Conservation (phyloP, 2,329 filamentous ascomycete genomes). For the Hypocreales sp. region DNA sequence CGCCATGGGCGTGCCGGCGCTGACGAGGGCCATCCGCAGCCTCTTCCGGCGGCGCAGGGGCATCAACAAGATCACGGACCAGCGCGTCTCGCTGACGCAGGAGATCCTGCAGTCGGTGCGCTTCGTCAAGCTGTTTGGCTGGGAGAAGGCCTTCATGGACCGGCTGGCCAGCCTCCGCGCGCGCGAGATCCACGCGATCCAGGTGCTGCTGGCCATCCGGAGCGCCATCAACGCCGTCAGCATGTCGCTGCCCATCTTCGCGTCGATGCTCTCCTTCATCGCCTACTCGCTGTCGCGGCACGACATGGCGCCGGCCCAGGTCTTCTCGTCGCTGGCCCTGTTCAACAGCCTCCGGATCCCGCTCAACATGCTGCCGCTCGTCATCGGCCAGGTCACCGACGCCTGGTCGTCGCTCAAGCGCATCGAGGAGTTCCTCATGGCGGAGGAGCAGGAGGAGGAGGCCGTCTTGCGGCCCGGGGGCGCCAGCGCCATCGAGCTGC, state of each 20-base stretch:
- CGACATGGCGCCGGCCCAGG: slow-evolving; percentile 52
- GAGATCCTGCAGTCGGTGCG: slow-evolving; percentile 83
- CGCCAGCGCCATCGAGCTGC: slow-evolving; percentile 56
- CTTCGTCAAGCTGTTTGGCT: slow-evolving; percentile 94
- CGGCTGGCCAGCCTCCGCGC: slow-evolving; percentile 59
- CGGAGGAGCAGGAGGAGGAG: slow-evolving; percentile 71
- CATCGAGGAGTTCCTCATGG: slow-evolving; percentile 75
- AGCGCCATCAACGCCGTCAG: slow-evolving; percentile 76
- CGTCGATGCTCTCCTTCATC: slow-evolving; percentile 90
- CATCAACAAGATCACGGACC: slow-evolving; percentile 91
- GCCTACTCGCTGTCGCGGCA: slow-evolving; percentile 57
- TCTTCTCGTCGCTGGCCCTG: slow-evolving; percentile 86
- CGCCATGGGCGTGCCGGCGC: slow-evolving; percentile 58
- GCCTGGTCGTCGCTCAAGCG: slow-evolving; percentile 73
- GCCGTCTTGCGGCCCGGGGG: slow-evolving; percentile 38
- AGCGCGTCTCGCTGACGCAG: slow-evolving; percentile 79
- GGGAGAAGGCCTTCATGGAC: slow-evolving; percentile 76
- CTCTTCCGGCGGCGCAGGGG: slow-evolving; percentile 58
- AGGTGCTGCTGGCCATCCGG: slow-evolving; percentile 65
- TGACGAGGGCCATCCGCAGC: slow-evolving; percentile 62
- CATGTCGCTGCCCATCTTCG: slow-evolving; percentile 80
- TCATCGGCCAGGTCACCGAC: slow-evolving; percentile 81
- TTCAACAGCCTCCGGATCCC: slow-evolving; percentile 89
- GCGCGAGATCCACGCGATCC: slow-evolving; percentile 70
- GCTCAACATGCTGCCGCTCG: slow-evolving; percentile 73